These are phyloP conservation scores for Ceratocystis destructans DNA, from an alignment of 2,329 filamentous ascomycete species.

Conservation along the genomic window DNA sequence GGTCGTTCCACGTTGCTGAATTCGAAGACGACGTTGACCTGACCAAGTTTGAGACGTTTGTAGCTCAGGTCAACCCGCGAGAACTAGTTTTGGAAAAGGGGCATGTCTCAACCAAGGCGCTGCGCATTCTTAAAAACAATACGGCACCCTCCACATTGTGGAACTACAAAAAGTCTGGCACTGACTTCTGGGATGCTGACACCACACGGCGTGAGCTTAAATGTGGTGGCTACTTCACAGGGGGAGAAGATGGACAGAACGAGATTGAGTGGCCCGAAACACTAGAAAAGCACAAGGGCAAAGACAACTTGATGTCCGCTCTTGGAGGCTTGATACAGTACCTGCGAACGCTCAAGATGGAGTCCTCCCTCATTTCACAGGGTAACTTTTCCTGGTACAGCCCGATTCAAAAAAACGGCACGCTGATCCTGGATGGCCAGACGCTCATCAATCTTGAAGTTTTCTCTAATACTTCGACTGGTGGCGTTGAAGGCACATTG, in stretches of 20 bases:
- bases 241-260: slow-evolving; percentile 37
- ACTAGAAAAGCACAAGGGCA: slow-evolving; percentile 57
- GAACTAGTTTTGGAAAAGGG: slow-evolving; percentile 85
- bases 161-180: slow-evolving; percentile 77
- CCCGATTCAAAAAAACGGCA: slow-evolving; percentile 81
- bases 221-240: slow-evolving; percentile 63
- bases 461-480: slow-evolving; percentile 85
- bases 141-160: slow-evolving; percentile 85
- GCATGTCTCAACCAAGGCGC: slow-evolving; percentile 68
- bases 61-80: slow-evolving; percentile 79
- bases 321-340: slow-evolving; percentile 83
- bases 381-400: slow-evolving; percentile 86
- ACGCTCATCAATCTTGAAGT: slow-evolving; percentile 97
- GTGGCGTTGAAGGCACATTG: slow-evolving; percentile 69
- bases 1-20: slow-evolving; percentile 84
- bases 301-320: slow-evolving; percentile 77
- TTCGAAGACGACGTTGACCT: slow-evolving; percentile 86
- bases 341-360: slow-evolving; percentile 72
- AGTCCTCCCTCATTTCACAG: slow-evolving; percentile 72
- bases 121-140: slow-evolving; percentile 93
- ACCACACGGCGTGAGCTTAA: slow-evolving; percentile 69
- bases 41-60: slow-evolving; percentile 93
- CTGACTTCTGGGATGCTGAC: slow-evolving; percentile 85
- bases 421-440: slow-evolving; percentile 83
- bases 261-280: slow-evolving; percentile 57